Conservation (phyloP, 129 eudicot species). For the Tagetes erecta region DNA sequence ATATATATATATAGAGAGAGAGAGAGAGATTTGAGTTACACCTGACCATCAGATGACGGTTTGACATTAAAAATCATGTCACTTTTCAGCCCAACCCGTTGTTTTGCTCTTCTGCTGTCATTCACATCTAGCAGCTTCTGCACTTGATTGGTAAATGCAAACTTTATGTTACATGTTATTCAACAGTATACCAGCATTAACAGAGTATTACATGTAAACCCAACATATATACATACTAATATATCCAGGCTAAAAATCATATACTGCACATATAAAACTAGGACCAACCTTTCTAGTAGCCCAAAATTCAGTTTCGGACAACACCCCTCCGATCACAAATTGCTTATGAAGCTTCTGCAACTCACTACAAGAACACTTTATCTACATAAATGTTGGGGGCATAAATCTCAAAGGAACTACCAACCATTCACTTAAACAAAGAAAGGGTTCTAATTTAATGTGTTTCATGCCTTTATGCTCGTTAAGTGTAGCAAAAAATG, state of each 20-base stretch:
- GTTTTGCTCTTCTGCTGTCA: conserved; percentile 54
- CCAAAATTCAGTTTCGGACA: conserved; percentile 95
- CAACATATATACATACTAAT: background rate
- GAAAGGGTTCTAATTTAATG: background rate
- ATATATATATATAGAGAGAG: background rate
- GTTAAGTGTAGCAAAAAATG: background rate
- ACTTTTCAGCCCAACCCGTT: conserved; percentile 82
- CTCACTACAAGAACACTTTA: conserved; percentile 56
- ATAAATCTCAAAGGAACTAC: background rate
- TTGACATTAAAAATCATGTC: conserved; percentile 80
- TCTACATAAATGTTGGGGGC: conserved; percentile 16
- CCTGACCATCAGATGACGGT: conserved; percentile 98
- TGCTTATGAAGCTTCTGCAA: conserved; percentile 93
- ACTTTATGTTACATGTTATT: conserved; percentile 31
- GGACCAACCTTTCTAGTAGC: conserved; percentile 88
- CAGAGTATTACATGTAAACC: conserved; percentile 13
- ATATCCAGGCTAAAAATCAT: conserved; percentile 5
- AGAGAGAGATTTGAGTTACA: conserved; percentile 30
- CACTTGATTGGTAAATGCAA: conserved; percentile 41
- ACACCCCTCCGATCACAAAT: conserved; percentile 70
- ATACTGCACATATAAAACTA: conserved; percentile 3
- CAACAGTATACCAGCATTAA: conserved; percentile 28
- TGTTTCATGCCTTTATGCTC: background rate
- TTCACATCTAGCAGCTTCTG: conserved; percentile 90
- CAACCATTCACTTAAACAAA: background rate